Evolutionary conservation across 2,329 filamentous ascomycete genomes (phyloP), one percentile per base, ranked within the genome.

Genomic region (Cordyceps javanica): DNA sequence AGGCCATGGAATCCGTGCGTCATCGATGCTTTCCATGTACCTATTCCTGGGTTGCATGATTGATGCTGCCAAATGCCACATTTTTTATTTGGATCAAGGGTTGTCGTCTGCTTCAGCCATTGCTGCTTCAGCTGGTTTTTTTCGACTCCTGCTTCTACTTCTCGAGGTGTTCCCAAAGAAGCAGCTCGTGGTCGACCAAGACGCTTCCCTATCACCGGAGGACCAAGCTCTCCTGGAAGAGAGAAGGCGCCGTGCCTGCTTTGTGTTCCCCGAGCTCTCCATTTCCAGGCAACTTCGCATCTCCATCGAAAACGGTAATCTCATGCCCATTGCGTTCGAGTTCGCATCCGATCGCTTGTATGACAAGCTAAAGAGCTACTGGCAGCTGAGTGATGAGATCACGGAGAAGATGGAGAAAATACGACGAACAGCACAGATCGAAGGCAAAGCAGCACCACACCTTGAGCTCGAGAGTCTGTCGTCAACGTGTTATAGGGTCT

Each of bases 221-320:
- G 19, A 56, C 5, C 44, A 49, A 34, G 14, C 44, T 25, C 6
- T 19, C 3, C 34, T 13, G 13, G 26, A 36, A 21, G 19, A 48
- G 25, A 32, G n/a, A 14, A 41, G n/a, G 16, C 54, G 45, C 13
- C 32, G 53, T 7, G 44, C 54, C 13, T 56, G 19, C 19, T 49
- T 56, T 19, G 26, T 56, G 3, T 50, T 34, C 14, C 54, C 54
- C 3, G 7, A 2, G 9, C 45, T 46, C 9, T 32, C 19, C 26
- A 26, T 56, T 26, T 34, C 44, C 25, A 39, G 44, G n/a, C 44
- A 56, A 34, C 54, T 56, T 34, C 54, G 44, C 34, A 56, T 56
- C n/a, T 41, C 54, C 7, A 56, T 56, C 26, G 42, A 56, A 19
- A 56, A 56, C 36, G 54, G 54, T 23, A 56, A 50, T 26, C 44